Percentiles rank a stretch among this genome's conserved stretches.
phyloP scores from a whole-genome alignment of 148 eudicot genomes.

The Nepenthes gracilis region DNA sequence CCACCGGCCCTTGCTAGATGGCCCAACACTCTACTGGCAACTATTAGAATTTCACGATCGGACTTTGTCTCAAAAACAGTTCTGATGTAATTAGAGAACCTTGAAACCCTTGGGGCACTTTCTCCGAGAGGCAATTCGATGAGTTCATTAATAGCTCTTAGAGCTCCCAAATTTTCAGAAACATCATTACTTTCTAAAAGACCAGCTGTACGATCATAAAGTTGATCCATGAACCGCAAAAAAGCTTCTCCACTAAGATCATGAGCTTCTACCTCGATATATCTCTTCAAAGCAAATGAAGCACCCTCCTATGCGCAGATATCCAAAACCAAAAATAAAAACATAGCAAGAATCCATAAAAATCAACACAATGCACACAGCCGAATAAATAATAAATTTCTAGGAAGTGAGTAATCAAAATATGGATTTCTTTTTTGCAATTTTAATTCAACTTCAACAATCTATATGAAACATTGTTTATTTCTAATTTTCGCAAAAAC shows the following conservation, averaged over 20 bases:
- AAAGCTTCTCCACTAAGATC: slow-evolving; percentile 82
- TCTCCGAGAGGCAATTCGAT: slow-evolving; percentile 80
- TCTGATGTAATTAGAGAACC: slow-evolving; percentile 70
- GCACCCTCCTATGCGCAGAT: slow-evolving; percentile 64
- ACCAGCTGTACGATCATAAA: slow-evolving; percentile 72
- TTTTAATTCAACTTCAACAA: too few relatives aligned
- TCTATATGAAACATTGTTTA: too few relatives aligned
- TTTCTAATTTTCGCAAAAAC: too few relatives aligned
- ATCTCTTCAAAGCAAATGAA: slow-evolving; percentile 63
- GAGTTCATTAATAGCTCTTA: slow-evolving; percentile 88
- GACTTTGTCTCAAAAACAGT: slow-evolving; percentile 75
- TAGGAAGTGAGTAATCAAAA: background rate
- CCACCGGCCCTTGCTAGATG: slow-evolving; percentile 92
- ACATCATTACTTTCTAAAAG: slow-evolving; percentile 73
- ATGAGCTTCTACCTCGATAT: slow-evolving; percentile 84
- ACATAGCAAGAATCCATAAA: background rate
- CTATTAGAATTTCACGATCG: slow-evolving; percentile 67
- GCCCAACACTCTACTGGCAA: slow-evolving; percentile 90
- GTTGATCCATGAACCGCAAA: slow-evolving; percentile 86
- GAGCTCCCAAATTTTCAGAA: slow-evolving; percentile 87
- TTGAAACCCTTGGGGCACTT: slow-evolving; percentile 87
- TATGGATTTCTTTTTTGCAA: too few relatives aligned
- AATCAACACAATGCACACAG: background rate
- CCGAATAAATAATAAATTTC: background rate
- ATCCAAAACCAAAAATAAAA: background rate